A percentile compares a stretch with the other conserved stretches of the same genome.
Conservation (phyloP, 371 early-diverging fungal genomes). For the Mucor ambiguus region DNA sequence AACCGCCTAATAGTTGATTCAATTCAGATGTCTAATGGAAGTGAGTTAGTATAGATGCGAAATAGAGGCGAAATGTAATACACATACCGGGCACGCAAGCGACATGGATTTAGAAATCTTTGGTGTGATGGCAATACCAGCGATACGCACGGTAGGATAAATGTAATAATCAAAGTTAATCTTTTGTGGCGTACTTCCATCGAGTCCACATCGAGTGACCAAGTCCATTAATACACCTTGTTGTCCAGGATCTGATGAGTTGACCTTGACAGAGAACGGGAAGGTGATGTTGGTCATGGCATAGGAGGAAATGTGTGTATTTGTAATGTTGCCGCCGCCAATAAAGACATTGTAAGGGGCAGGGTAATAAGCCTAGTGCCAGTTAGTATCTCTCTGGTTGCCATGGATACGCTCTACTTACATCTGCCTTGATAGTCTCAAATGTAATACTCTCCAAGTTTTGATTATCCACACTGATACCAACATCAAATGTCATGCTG, state of each 20-base stretch:
- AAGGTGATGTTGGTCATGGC: constrained; percentile 47
- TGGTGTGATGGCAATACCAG: constrained; percentile 47
- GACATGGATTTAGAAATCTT: constrained; percentile 40
- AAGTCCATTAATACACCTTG: constrained; percentile 50
- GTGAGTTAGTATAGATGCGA: not conserved
- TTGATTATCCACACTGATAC: constrained; percentile 55
- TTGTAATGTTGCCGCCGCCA: constrained; percentile 50
- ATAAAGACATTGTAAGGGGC: constrained; percentile 39
- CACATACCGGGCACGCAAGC: constrained; percentile 31
- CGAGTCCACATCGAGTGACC: constrained; percentile 49
- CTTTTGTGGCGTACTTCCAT: constrained; percentile 25
- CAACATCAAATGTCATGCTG: constrained; percentile 34
- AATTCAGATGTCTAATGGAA: not conserved
- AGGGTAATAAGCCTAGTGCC: constrained; percentile 60
- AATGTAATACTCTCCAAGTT: constrained; percentile 60
- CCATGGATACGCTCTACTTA: constrained; percentile 27
- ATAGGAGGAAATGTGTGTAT: constrained; percentile 49
- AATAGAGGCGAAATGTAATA: not conserved
- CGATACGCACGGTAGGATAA: constrained; percentile 45
- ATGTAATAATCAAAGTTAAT: constrained; percentile 56
- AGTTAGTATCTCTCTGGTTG: not conserved
- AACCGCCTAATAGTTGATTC: not conserved
- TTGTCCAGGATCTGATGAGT: constrained; percentile 33
- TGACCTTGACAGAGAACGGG: constrained; percentile 46
- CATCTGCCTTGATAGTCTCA: constrained; percentile 54